These are phyloP conservation scores for Colletotrichum falcatum DNA, from an alignment of 2,329 filamentous ascomycete genomes.

Conservation along the genomic window DNA sequence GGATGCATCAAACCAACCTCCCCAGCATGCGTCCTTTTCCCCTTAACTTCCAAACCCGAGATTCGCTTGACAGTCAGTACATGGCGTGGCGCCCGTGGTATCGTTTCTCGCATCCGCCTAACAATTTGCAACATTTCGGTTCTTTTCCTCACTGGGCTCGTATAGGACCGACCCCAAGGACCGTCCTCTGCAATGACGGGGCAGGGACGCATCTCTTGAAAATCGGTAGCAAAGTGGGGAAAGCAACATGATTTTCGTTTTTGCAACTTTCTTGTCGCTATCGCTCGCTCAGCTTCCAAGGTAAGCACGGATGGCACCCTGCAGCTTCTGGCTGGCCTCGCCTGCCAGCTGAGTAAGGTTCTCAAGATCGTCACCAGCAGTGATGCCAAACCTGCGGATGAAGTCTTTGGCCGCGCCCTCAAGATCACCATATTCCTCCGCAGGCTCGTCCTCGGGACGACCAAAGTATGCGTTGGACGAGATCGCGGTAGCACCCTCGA, in stretches of 20 bases:
- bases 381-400: conserved; percentile 93
- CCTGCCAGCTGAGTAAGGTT: conserved; percentile 86
- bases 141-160: conserved; percentile 1
- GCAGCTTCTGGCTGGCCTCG: conserved; percentile 85
- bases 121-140: conserved; percentile 9
- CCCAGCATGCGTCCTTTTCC: conserved; percentile 16
- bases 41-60: conserved; percentile 19
- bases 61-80: conserved; percentile 21
- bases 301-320: conserved; percentile 78
- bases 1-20: conserved; percentile 18
- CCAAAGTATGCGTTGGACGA: conserved; percentile 99
- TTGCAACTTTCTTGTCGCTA: background rate
- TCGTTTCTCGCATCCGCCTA: conserved; percentile 7
- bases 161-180: conserved; percentile 1
- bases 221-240: conserved; percentile 18
- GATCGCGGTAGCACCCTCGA: conserved; percentile 92
- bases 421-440: conserved; percentile 88
- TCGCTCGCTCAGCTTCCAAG: conserved; percentile 63
- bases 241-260: background rate
- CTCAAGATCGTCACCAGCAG: conserved; percentile 94
- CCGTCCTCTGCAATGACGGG: background rate
- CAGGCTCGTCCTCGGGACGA: conserved; percentile 83
- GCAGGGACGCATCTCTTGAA: conserved; percentile 10
- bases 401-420: conserved; percentile 97
- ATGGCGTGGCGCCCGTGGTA: conserved; percentile 17